Base-by-base conservation (phyloP, 371 early-diverging fungal species). In the Blyttiomyces sp. region DNA sequence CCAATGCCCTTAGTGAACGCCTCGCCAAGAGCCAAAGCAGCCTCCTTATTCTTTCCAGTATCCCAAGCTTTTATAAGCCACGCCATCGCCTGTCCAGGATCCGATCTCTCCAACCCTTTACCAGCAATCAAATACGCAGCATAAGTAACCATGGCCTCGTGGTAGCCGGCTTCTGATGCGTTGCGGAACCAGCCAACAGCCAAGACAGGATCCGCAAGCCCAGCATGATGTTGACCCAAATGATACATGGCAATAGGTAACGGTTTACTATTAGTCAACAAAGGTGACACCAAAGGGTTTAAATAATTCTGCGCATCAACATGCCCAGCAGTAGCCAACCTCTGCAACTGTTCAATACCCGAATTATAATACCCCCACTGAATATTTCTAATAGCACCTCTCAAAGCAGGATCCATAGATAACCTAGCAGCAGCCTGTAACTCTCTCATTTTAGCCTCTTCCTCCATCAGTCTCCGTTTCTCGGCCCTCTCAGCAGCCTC, bases 1-100 rank as follows among this genome's bases (percentile, higher is more conserved):
- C 67, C 67, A 35, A 67, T 52, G 4, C 67, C 67, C 28, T 61
- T 61, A 5, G 67, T 67, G 33, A 57, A 61, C 5, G 62, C 62
- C 44, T 67, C 67, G 23, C 67, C 67, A 16, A 67, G 54, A 4
- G 67, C 67, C 17, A 67, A 59, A 0, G 63, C 57, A 16, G 63
- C 63, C 16, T 56, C 57, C 21, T 56, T 57, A 46, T 63, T 60
- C 30, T 48, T 19, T 13, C 39, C 43, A 0, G 33, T 23, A 3
- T 19, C 50, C 63, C 63, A 63, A n/a, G 54, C 54, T 33, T 63
- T 63, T 52, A 63, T 56, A 9, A 63, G 52, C 63, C 63, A 63
- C 4, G 31, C 57, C 27, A 57, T 33, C 6, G 34, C 26, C 39
- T 57, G 57, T 1, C 63, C 63, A 4, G 57, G 57, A 32, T 63